phyloP scores from a whole-genome alignment of 2,329 filamentous ascomycete species.

The Nemania sp. region DNA sequence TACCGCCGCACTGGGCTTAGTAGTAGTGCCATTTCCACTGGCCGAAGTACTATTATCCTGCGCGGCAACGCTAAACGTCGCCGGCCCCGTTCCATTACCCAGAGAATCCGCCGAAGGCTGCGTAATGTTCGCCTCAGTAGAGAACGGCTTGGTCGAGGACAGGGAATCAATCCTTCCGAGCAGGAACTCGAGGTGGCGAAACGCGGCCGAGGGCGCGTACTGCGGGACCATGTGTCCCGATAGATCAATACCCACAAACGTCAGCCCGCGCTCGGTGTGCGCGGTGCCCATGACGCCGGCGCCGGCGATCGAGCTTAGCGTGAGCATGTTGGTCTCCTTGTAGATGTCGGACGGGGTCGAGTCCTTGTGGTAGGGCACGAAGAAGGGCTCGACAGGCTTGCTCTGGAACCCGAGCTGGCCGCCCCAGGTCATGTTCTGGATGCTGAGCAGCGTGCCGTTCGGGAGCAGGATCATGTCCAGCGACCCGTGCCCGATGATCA shows the following conservation, averaged over 20 bases:
- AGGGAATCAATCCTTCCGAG: conserved; percentile 64
- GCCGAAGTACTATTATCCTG: too few relatives aligned
- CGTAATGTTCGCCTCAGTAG: conserved; percentile 32
- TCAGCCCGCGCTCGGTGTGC: conserved; percentile 76
- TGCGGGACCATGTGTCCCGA: conserved; percentile 71
- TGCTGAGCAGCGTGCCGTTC: conserved; percentile 70
- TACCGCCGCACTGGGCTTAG: too few relatives aligned
- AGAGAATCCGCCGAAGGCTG: conserved; percentile 33
- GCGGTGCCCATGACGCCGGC: conserved; percentile 70
- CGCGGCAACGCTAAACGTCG: conserved; percentile 10
- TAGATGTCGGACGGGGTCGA: conserved; percentile 34
- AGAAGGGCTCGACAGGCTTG: conserved; percentile 64
- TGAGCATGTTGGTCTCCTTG: conserved; percentile 26
- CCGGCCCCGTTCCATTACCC: conserved; percentile 37
- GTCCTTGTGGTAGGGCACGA: conserved; percentile 65
- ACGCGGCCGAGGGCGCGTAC: conserved; percentile 69
- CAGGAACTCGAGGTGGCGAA: conserved; percentile 74
- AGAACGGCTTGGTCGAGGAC: conserved; percentile 35
- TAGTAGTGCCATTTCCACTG: too few relatives aligned
- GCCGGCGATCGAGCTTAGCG: conserved; percentile 53
- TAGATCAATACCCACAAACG: conserved; percentile 65
- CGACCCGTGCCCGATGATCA: conserved; percentile 73
- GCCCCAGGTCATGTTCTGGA: conserved; percentile 83
- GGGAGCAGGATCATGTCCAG: conserved; percentile 69
- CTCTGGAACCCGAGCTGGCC: conserved; percentile 70